A percentile compares a stretch with the other conserved stretches of the same genome.
Evolutionary conservation across 257 asterid species (phyloP).

Genomic region (Forsythia viridissima): DNA sequence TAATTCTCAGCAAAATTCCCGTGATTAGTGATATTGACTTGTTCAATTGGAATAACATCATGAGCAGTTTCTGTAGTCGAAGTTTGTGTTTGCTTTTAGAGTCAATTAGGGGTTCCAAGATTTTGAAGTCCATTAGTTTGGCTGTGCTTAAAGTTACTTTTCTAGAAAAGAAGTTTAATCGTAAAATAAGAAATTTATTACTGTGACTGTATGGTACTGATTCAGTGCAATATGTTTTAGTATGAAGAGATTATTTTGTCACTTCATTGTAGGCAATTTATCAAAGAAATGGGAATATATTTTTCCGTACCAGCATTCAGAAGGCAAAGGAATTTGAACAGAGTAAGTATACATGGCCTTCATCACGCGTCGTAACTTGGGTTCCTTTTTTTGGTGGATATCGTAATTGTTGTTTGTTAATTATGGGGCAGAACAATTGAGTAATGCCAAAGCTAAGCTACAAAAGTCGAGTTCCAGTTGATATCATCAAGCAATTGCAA

Average conservation of each 20-base stretch:
- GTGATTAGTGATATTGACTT: background rate
- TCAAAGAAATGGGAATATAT: slow-evolving; percentile 71
- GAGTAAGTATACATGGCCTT: slow-evolving; percentile 43
- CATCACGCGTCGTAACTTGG: slow-evolving; percentile 4
- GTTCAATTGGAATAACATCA: background rate
- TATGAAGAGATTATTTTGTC: background rate
- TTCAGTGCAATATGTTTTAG: background rate
- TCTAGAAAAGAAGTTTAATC: background rate
- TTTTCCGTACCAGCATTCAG: slow-evolving; percentile 60
- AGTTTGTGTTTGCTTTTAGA: background rate
- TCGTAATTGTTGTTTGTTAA: slow-evolving; percentile 2
- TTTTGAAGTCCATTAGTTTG: background rate
- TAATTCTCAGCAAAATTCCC: background rate
- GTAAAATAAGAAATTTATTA: background rate
- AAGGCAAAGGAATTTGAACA: slow-evolving; percentile 68
- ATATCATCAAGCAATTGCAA: background rate
- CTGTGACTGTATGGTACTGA: background rate
- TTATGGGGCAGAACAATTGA: slow-evolving; percentile 64
- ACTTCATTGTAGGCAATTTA: slow-evolving; percentile 54
- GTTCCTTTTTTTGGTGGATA: background rate
- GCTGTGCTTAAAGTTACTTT: background rate
- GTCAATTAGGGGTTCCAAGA: background rate
- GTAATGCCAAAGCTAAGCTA: slow-evolving; percentile 54
- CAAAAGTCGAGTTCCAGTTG: slow-evolving; percentile 45
- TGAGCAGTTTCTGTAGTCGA: background rate